phyloP scores from a whole-genome alignment of 495 filamentous ascomycete species.

The Evansstolkia leycettana region DNA sequence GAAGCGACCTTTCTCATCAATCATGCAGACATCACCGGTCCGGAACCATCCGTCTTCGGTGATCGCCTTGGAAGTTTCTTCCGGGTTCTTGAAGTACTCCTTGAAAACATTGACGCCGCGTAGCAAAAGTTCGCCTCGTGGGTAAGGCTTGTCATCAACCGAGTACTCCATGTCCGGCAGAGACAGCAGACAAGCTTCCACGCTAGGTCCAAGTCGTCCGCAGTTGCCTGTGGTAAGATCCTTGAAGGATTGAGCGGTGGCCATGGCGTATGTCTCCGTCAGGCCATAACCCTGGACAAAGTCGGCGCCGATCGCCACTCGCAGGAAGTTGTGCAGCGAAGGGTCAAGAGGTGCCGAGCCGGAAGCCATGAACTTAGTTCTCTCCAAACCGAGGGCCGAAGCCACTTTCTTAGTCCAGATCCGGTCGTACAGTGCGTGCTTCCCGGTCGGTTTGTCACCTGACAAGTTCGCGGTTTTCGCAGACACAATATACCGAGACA shows the following conservation, averaged over 20 bases:
- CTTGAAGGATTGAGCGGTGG: slow-evolving; percentile 49
- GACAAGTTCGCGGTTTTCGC: slow-evolving; percentile 71
- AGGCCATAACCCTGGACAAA: slow-evolving; percentile 88
- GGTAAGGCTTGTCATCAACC: slow-evolving; percentile 79
- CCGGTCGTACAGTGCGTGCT: slow-evolving; percentile 78
- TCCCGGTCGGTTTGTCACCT: slow-evolving; percentile 55
- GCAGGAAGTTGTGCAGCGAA: slow-evolving; percentile 75
- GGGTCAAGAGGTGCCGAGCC: slow-evolving; percentile 90
- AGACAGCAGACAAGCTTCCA: slow-evolving; percentile 74
- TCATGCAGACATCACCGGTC: slow-evolving; percentile 77
- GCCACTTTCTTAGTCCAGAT: slow-evolving; percentile 87
- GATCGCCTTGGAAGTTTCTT: slow-evolving; percentile 72
- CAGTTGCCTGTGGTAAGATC: slow-evolving; percentile 76
- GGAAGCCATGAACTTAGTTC: slow-evolving; percentile 61
- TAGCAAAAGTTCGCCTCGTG: slow-evolving; percentile 82
- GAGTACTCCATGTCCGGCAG: slow-evolving; percentile 95
- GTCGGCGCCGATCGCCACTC: slow-evolving; percentile 65
- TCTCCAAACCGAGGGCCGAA: slow-evolving; percentile 69
- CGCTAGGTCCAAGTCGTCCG: slow-evolving; percentile 50
- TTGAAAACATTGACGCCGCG: slow-evolving; percentile 66
- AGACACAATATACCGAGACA: slow-evolving; percentile 68
- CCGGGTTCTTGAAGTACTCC: slow-evolving; percentile 80
- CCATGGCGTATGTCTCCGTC: slow-evolving; percentile 86
- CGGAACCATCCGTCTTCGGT: slow-evolving; percentile 92
- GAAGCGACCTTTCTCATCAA: slow-evolving; percentile 80